Conservation (phyloP, 2,329 filamentous ascomycete genomes). For the Xylariaceae sp. region DNA sequence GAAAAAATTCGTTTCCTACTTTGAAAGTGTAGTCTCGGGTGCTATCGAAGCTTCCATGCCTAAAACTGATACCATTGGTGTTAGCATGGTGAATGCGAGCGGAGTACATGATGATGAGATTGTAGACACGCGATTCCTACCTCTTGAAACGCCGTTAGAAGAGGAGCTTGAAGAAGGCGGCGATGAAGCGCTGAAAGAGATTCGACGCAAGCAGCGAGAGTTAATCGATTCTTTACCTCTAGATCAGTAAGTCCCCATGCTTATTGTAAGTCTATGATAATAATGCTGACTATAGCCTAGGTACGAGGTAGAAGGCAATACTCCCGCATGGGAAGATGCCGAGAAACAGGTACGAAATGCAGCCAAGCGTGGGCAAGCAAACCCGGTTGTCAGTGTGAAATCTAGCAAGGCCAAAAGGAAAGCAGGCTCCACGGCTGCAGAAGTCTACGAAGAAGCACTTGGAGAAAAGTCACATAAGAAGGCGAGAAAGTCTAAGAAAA, state of each 20-base stretch:
- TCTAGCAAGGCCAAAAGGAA: conserved; percentile 79
- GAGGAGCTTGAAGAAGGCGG: conserved; percentile 87
- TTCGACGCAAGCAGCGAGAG: conserved; percentile 81
- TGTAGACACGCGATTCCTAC: conserved; percentile 69
- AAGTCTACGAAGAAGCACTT: conserved; percentile 67
- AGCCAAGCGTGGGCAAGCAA: conserved; percentile 59
- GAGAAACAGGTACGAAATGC: conserved; percentile 75
- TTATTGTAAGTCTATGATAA: conserved; percentile 9
- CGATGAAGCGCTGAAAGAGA: conserved; percentile 72
- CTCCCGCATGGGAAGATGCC: conserved; percentile 68
- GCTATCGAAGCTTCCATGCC: conserved; percentile 74
- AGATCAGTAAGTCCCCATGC: conserved; percentile 68
- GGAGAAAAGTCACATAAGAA: conserved; percentile 57
- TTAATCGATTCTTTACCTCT: conserved; percentile 90
- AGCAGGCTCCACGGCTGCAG: conserved; percentile 61
- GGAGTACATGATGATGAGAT: conserved; percentile 74
- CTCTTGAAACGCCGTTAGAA: conserved; percentile 73
- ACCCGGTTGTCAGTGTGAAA: conserved; percentile 80
- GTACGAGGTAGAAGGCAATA: conserved; percentile 69
- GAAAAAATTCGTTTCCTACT: conserved; percentile 81
- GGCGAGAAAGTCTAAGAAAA: conserved; percentile 61
- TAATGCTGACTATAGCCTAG: conserved; percentile 43
- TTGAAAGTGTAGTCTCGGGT: conserved; percentile 75
- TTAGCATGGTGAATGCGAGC: conserved; percentile 63
- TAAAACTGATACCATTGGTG: conserved; percentile 59